These are phyloP conservation scores for Phytophthora tubulina DNA, from an alignment of 352 stramenopile genomes.

Conservation along the genomic window DNA sequence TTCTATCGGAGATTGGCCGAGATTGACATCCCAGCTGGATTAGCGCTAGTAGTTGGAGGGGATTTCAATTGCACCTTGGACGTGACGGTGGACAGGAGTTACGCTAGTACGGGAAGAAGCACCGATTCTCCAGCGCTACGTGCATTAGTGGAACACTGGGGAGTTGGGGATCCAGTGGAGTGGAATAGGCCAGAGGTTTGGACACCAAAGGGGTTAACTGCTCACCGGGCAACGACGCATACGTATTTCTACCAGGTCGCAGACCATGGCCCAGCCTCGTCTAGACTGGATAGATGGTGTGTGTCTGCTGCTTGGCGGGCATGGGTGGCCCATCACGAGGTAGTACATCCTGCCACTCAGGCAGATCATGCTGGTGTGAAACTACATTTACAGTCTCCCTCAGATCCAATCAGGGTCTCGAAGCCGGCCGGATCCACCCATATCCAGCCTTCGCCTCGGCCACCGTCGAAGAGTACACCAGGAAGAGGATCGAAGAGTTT, in stretches of 20 bases:
- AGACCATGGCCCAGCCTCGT: not conserved
- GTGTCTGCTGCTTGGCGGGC: not conserved
- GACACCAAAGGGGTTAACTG: not conserved
- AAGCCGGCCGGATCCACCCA: not conserved
- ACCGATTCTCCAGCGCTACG: not conserved
- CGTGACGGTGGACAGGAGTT: not conserved
- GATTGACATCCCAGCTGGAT: not conserved
- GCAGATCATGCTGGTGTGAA: not conserved
- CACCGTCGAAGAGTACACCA: not conserved
- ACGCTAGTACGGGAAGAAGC: accelerated
- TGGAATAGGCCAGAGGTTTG: not conserved
- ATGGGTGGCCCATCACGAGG: not conserved
- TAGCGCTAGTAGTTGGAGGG: not conserved
- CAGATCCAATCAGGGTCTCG: not conserved
- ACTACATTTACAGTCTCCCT: not conserved
- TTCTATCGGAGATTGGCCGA: not conserved
- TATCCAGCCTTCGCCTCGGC: not conserved
- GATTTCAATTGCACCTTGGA: slow-evolving; percentile 10
- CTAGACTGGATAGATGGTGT: slow-evolving; percentile 6
- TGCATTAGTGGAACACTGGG: not conserved
- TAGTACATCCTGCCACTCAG: not conserved
- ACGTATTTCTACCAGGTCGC: not conserved
- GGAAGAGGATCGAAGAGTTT: no score
- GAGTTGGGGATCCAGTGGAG: not conserved
- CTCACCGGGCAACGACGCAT: not conserved